Evolutionary conservation across 345 rosid species (phyloP).

Genomic region (Eucalyptus grandis): DNA sequence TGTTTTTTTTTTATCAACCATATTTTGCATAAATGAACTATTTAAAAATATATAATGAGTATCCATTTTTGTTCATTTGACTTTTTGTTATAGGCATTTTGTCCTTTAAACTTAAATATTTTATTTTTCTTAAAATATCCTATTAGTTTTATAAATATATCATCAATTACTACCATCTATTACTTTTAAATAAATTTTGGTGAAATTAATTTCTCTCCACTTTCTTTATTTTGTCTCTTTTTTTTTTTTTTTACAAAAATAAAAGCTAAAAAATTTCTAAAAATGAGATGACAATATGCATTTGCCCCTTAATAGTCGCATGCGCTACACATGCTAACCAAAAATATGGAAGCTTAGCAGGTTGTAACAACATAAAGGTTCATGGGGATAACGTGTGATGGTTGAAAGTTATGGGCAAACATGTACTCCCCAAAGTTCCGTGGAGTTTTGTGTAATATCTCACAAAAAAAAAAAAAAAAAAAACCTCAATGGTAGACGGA

Average conservation of each 20-base stretch:
- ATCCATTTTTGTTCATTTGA: not conserved
- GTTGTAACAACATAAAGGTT: not conserved
- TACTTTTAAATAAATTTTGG: not conserved
- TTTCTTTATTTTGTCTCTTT: too few species aligned
- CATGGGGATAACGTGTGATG: not conserved
- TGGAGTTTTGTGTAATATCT: not conserved
- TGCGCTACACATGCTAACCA: not conserved
- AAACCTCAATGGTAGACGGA: constrained; percentile 11
- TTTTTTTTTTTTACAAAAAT: not conserved
- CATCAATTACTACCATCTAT: not conserved
- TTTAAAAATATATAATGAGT: not conserved
- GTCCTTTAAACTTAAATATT: not conserved
- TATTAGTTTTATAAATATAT: not conserved
- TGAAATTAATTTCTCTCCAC: too few species aligned
- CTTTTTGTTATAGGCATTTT: not conserved
- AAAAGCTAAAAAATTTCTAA: not conserved
- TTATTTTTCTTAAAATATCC: not conserved
- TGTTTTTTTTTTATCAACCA: not conserved
- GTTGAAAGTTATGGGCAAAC: not conserved
- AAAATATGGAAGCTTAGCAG: not conserved
- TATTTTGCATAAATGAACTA: not conserved
- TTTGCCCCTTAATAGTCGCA: not conserved
- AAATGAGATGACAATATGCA: not conserved
- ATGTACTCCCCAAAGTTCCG: not conserved
- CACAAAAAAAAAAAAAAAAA: not conserved